Evolutionary conservation across 257 asterid genomes (phyloP).

Genomic region (Lantana camara): DNA sequence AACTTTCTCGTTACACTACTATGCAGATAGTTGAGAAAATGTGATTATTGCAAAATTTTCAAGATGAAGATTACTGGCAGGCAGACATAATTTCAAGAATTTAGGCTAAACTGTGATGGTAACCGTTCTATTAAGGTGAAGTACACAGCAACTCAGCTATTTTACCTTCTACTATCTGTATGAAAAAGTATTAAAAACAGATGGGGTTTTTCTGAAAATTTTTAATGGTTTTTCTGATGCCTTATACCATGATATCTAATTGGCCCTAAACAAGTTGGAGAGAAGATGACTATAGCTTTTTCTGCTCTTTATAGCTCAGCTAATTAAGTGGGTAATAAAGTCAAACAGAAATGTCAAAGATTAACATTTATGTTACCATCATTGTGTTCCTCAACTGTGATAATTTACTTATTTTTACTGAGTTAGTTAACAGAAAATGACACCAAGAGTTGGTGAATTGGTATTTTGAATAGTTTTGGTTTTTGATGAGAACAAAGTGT

Average conservation of each 20-base stretch:
- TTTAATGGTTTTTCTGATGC: neutral
- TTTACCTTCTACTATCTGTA: neutral
- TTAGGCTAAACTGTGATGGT: neutral
- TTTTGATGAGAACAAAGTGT: no score
- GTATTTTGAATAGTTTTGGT: no score
- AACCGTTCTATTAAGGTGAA: neutral
- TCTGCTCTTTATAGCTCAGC: neutral
- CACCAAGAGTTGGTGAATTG: no score
- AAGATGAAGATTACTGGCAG: no score
- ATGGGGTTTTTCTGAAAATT: neutral
- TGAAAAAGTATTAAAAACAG: no score
- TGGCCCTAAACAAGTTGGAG: neutral
- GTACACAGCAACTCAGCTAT: neutral
- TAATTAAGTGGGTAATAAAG: slow-evolving; percentile 24
- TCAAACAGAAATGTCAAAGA: slow-evolving; percentile 1
- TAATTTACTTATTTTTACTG: neutral
- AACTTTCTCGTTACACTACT: neutral
- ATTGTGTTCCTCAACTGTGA: neutral
- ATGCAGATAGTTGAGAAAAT: neutral
- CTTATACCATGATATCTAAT: neutral
- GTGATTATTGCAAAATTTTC: no score
- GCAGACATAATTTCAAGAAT: neutral
- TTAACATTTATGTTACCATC: slow-evolving; percentile 1
- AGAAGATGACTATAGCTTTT: neutral
- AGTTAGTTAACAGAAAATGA: slow-evolving; percentile 7